Evolutionary conservation across 148 eudicot genomes (phyloP), one percentile per base, ranked within the genome.

Genomic region (Polygonum aviculare): DNA sequence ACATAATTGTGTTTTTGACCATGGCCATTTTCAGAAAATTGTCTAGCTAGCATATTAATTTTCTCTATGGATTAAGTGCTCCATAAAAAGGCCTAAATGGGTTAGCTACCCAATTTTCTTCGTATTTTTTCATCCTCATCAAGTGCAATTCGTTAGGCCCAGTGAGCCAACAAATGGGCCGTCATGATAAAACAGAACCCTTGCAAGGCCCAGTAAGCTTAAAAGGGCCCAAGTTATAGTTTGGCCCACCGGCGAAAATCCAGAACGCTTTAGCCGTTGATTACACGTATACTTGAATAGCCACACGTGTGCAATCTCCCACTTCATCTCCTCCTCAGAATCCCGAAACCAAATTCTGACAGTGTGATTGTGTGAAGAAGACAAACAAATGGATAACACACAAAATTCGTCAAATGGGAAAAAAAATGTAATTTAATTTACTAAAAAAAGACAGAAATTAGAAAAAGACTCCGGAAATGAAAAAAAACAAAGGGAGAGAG

Each of bases 361-460:
- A 67, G 72, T 31, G 18, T 18, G 39, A 44, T 1, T 36, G 72
- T 31, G 18, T 38, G 72, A 67, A 67, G 19, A 67, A 15, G 72
- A 67, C 72, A 67, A 67, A 67, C 72, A 14, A 36, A 35, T 67
- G 72, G 72, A 67, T 67, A 67, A 67, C 72, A 67, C 72, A 67
- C 21, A 36, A 33, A 62, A 57, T 6, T n/a, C 12, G 63, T 21
- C 33, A 57, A 19, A 57, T 57, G 35, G 63, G 11, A 19, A 22
- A 21, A 7, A 54, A 54, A 54, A 1, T 12, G 15, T 4, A 54
- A 54, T 18, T 1, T 7, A 57, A 57, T 18, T 57, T 19, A 57
- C 63, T 57, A 19, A 59, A 22, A 62, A 67, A 67, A 12, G 16
- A 36, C 16, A 15, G 38, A 67, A 67, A 67, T 67, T 14, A 3